Percentiles rank a stretch among this genome's conserved stretches.
Conservation (phyloP, 108 stramenopile genomes). For the Nitzschia sp. region DNA sequence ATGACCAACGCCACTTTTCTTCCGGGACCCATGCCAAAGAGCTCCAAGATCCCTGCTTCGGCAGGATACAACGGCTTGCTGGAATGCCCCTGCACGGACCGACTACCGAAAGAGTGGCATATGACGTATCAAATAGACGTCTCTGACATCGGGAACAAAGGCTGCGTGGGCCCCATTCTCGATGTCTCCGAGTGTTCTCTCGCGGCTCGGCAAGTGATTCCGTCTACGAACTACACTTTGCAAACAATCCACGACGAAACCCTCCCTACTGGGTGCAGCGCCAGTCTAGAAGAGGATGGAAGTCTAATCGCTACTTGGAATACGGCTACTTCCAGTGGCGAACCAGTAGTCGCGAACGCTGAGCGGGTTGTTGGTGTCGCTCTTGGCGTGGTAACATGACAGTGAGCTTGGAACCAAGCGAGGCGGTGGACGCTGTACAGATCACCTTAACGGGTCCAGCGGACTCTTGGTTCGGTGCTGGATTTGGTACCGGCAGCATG, state of each 20-base stretch:
- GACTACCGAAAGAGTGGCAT: slow-evolving; percentile 13
- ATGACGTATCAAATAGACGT: slow-evolving; percentile 19
- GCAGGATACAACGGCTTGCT: slow-evolving; percentile 36
- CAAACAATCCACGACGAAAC: neutral
- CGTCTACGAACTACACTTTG: neutral
- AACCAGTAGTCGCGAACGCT: neutral
- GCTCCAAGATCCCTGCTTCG: slow-evolving; percentile 20
- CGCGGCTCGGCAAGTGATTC: slow-evolving; percentile 12
- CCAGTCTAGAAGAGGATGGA: slow-evolving; percentile 17
- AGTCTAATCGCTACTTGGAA: slow-evolving; percentile 26
- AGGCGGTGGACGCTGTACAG: neutral
- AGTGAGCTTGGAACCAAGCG: neutral
- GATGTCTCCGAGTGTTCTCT: slow-evolving; percentile 22
- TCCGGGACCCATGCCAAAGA: slow-evolving; percentile 29
- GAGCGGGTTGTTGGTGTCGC: slow-evolving; percentile 3
- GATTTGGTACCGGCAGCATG: slow-evolving; percentile 40
- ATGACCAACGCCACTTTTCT: slow-evolving; percentile 16
- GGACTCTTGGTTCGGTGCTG: slow-evolving; percentile 27
- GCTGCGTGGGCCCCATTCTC: neutral
- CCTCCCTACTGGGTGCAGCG: slow-evolving; percentile 17
- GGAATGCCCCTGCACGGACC: slow-evolving; percentile 44
- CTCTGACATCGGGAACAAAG: neutral
- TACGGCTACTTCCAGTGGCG: neutral
- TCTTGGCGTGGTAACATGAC: slow-evolving; percentile 9
- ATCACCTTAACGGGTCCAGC: slow-evolving; percentile 23